Conservation (phyloP, 2,329 filamentous ascomycete species). For the Didymella lethalis region DNA sequence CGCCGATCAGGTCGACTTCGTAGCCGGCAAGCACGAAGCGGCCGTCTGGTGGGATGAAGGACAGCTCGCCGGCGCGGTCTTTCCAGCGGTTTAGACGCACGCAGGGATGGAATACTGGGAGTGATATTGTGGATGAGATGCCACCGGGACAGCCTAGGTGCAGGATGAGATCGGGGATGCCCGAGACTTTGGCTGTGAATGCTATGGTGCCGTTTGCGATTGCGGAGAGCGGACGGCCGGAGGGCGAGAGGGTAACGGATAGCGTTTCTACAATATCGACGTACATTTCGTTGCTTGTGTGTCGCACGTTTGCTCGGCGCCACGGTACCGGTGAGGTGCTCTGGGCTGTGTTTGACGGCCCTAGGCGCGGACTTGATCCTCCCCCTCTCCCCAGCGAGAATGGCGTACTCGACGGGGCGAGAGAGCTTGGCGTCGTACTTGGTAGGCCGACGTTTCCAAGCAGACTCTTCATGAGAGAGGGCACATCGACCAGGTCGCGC, state of each 20-base stretch:
- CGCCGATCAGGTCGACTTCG: conserved; percentile 87
- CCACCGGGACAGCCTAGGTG: conserved; percentile 77
- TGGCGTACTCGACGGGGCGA: conserved; percentile 37
- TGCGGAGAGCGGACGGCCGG: conserved; percentile 84
- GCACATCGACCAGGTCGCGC: conserved; percentile 89
- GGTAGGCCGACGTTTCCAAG: conserved; percentile 87
- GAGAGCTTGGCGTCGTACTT: conserved; percentile 50
- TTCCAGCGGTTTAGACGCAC: conserved; percentile 90
- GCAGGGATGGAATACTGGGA: conserved; percentile 96
- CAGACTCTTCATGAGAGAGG: conserved; percentile 87
- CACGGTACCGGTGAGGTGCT: conserved; percentile 73
- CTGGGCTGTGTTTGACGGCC: conserved; percentile 38
- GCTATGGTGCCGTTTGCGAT: conserved; percentile 91
- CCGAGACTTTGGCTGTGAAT: conserved; percentile 94
- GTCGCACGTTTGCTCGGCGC: conserved; percentile 88
- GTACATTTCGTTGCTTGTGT: conserved; percentile 97
- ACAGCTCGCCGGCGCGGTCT: conserved; percentile 87
- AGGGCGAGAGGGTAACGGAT: conserved; percentile 86
- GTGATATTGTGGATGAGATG: conserved; percentile 76
- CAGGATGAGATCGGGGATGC: conserved; percentile 87
- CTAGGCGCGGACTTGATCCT: conserved; percentile 35
- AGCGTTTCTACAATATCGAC: conserved; percentile 94
- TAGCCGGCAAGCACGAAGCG: conserved; percentile 93
- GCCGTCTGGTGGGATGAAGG: conserved; percentile 94
- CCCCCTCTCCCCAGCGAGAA: conserved; percentile 41